Conservation (phyloP, 768 basidiomycete genomes). For the Holtermanniella nyarrowii region DNA sequence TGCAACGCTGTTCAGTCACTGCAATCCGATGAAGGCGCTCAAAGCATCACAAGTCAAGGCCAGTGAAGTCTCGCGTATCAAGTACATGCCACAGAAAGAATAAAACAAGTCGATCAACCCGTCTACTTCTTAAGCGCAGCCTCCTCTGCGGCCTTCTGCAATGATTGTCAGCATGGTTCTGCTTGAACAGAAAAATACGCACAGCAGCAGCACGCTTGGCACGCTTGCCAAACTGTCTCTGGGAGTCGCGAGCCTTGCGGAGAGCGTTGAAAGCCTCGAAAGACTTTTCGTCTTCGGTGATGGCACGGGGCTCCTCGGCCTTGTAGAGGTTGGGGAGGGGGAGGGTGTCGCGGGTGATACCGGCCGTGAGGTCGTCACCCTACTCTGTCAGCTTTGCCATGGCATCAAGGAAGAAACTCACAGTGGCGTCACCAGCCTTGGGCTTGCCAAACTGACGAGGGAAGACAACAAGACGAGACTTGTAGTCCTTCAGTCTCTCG, state of each 20-base stretch:
- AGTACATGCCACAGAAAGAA: neutral
- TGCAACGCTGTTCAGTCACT: too few relatives aligned
- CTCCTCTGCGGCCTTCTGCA: neutral
- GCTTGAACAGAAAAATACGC: neutral
- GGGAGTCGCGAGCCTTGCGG: conserved; percentile 68
- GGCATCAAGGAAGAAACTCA: conserved; percentile 44
- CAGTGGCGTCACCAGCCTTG: conserved; percentile 88
- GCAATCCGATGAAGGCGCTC: too few relatives aligned
- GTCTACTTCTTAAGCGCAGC: neutral
- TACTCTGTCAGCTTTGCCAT: conserved; percentile 36
- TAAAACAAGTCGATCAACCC: neutral
- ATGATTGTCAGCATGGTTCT: neutral
- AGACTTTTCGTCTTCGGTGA: conserved; percentile 77
- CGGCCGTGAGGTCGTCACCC: conserved; percentile 72
- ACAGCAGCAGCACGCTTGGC: conserved; percentile 47
- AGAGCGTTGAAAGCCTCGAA: conserved; percentile 83
- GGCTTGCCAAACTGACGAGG: conserved; percentile 89
- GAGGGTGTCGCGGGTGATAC: conserved; percentile 53
- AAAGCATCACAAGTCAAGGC: neutral
- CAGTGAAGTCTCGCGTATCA: neutral
- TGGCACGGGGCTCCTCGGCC: conserved; percentile 81
- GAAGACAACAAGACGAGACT: conserved; percentile 86
- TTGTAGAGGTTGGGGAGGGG: conserved; percentile 56
- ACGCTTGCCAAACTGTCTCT: conserved; percentile 76
- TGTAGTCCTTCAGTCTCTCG: conserved; percentile 87